Evolutionary conservation across 2,329 filamentous ascomycete genomes (phyloP).

Genomic region (Waltergamsia citrina): DNA sequence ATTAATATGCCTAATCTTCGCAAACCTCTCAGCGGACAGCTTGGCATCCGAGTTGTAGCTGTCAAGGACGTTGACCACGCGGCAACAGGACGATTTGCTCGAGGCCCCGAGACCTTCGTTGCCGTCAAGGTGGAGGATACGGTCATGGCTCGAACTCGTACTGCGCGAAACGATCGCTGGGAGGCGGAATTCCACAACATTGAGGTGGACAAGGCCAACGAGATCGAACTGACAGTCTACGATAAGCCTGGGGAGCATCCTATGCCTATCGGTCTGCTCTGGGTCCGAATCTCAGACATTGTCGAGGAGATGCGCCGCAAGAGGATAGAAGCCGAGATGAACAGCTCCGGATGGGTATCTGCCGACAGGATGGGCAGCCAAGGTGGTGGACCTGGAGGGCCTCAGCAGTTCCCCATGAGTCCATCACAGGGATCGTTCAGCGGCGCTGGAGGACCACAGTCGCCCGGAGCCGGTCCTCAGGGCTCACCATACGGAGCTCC

Average conservation of each 20-base stretch:
- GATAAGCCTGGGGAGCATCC: slow-evolving; percentile 88
- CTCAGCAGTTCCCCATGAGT: slow-evolving; percentile 50
- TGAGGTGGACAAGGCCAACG: slow-evolving; percentile 96
- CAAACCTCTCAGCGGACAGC: slow-evolving; percentile 87
- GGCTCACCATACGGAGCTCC: slow-evolving; percentile 22
- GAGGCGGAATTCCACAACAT: slow-evolving; percentile 84
- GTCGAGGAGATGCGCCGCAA: slow-evolving; percentile 96
- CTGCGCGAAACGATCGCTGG: slow-evolving; percentile 83
- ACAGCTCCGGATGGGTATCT: slow-evolving; percentile 91
- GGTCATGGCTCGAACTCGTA: slow-evolving; percentile 78
- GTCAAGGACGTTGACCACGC: slow-evolving; percentile 95
- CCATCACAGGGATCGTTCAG: slow-evolving; percentile 29
- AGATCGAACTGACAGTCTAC: slow-evolving; percentile 95
- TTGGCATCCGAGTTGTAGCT: slow-evolving; percentile 76
- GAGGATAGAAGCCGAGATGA: slow-evolving; percentile 93
- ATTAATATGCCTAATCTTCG: slow-evolving; percentile 90
- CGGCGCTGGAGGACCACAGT: slow-evolving; percentile 25
- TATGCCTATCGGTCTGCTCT: slow-evolving; percentile 87
- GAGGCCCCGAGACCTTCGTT: slow-evolving; percentile 90
- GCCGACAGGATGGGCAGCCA: slow-evolving; percentile 86
- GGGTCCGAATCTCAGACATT: slow-evolving; percentile 95
- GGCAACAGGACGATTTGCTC: slow-evolving; percentile 70
- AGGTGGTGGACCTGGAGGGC: slow-evolving; percentile 29
- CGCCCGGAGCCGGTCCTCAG: slow-evolving; percentile 27
- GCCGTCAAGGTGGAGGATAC: slow-evolving; percentile 95